Percentiles rank a stretch among this genome's conserved stretches.
Evolutionary conservation across 768 basidiomycete genomes (phyloP).

Genomic region (Mycena epipterygia): DNA sequence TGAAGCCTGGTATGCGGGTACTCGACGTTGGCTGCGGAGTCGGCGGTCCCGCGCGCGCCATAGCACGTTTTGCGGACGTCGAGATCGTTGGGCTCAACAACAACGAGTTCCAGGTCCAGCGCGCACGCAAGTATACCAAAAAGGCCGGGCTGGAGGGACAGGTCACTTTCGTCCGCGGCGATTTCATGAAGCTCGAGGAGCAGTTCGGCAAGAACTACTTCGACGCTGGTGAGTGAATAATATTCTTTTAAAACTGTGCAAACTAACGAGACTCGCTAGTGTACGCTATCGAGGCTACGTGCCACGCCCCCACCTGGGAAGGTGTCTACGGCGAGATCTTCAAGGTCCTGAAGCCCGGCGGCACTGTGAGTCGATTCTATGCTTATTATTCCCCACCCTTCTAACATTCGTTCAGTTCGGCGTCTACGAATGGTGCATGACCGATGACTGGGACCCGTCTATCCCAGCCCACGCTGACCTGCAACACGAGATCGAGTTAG

Average conservation of each 20-base stretch:
- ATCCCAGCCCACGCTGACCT: conserved; percentile 90
- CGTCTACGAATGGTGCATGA: conserved; percentile 99
- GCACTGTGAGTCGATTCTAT: conserved; percentile 72
- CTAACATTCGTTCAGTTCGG: conserved; percentile 77
- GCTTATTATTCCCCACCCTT: neutral
- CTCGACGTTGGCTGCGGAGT: conserved; percentile 99
- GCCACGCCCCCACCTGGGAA: conserved; percentile 96
- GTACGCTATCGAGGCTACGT: conserved; percentile 98
- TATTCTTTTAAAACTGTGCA: too few relatives aligned
- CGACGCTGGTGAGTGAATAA: conserved; percentile 84
- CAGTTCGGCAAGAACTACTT: conserved; percentile 94
- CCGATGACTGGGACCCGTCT: conserved; percentile 92
- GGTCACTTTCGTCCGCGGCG: conserved; percentile 89
- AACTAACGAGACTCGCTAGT: conserved; percentile 60
- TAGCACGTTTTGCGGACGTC: conserved; percentile 91
- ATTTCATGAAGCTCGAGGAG: conserved; percentile 95
- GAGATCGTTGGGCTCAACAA: conserved; percentile 92
- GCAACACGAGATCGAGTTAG: conserved; percentile 92
- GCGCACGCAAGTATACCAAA: conserved; percentile 88
- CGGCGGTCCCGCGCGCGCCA: conserved; percentile 96
- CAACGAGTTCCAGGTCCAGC: conserved; percentile 93
- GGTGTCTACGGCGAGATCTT: conserved; percentile 95
- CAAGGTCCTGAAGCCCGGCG: conserved; percentile 96
- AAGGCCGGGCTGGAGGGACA: conserved; percentile 81
- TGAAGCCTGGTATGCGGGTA: conserved; percentile 93